phyloP scores from a whole-genome alignment of 2,329 filamentous ascomycete genomes.

The Graphiopsis chlorocephala region DNA sequence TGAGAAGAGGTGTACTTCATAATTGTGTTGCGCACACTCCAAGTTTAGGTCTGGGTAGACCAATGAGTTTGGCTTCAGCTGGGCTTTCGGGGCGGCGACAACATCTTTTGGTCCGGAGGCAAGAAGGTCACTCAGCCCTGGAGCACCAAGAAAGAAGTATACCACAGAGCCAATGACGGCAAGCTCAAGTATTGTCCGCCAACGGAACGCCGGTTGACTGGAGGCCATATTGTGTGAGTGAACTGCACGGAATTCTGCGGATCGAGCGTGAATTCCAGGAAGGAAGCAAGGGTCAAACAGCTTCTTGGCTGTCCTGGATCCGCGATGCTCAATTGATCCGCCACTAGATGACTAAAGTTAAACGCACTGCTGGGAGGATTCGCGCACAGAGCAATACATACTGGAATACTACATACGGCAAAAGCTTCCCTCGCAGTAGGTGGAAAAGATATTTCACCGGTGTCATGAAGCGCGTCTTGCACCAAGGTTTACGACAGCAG shows the following conservation, averaged over 20 bases:
- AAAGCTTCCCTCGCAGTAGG: background rate
- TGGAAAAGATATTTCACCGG: background rate
- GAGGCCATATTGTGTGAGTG: background rate
- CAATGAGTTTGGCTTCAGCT: slow-evolving; percentile 37
- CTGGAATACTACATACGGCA: background rate
- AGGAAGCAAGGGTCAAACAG: background rate
- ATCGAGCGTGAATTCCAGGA: background rate
- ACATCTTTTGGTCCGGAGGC: slow-evolving; percentile 10
- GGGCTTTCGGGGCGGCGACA: slow-evolving; percentile 5
- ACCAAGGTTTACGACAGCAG: background rate
- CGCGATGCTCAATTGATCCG: background rate
- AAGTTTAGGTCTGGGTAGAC: slow-evolving; percentile 41
- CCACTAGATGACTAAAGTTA: background rate
- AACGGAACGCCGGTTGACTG: slow-evolving; percentile 19
- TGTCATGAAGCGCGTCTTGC: background rate
- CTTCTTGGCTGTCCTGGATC: background rate
- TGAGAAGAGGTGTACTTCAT: slow-evolving; percentile 50
- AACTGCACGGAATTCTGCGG: background rate
- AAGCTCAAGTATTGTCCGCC: slow-evolving; percentile 33
- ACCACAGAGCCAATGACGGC: slow-evolving; percentile 31
- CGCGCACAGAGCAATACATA: background rate
- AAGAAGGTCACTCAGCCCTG: slow-evolving; percentile 22
- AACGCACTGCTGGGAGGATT: background rate
- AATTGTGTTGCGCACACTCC: slow-evolving; percentile 38
- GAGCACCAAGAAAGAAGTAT: slow-evolving; percentile 33